Evolutionary conservation across 441 rosid genomes (phyloP), one percentile per base, ranked within the genome.

Genomic region (Brassica balearica): DNA sequence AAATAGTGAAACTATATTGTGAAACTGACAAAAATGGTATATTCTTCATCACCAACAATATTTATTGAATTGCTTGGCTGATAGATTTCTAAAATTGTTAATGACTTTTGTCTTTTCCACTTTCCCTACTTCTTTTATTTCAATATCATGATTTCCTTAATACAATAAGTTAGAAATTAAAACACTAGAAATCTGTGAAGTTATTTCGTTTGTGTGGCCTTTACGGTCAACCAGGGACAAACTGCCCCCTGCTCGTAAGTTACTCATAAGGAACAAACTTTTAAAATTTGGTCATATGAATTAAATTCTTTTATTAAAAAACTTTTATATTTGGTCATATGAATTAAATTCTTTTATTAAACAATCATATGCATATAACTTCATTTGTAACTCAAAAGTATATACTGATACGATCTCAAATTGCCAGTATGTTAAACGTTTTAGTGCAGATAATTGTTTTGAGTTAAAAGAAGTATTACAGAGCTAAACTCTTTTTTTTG

Each of bases 181-280:
- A 11, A 43, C 51, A 43, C 5, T 48, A 48, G 11, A 11, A 12
- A 46, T 43, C n/a, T 43, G 51, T 43, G 29, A 38, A 9, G 48
- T 67, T 75, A 29, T 69, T 61, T 61, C 56, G 32, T 62, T 69
- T 63, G 53, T 51, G 68, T 77, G 75, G 80, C 80, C 70, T 77
- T 70, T 77, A 69, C 29, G 46, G 58, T 32, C 71, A 69, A 70
- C 71, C 20, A 48, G 65, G 32, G 80, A 77, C 71, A 77, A 61
- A 9, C 27, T 77, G 80, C 48, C 80, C 43, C 65, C 6, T 34
- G 80, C 34, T 60, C n/a, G 58, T 70, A 63, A 38, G 58, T 74
- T 69, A 51, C 69, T 76, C 19, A n/a, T 70, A 4, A 69, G 65
- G 65, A 53, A 62, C 59, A 63, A 34, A 22, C 59, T n/a, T 61